Base-by-base conservation (phyloP, 495 filamentous ascomycete species). In the Parachaetomium inaequale region DNA sequence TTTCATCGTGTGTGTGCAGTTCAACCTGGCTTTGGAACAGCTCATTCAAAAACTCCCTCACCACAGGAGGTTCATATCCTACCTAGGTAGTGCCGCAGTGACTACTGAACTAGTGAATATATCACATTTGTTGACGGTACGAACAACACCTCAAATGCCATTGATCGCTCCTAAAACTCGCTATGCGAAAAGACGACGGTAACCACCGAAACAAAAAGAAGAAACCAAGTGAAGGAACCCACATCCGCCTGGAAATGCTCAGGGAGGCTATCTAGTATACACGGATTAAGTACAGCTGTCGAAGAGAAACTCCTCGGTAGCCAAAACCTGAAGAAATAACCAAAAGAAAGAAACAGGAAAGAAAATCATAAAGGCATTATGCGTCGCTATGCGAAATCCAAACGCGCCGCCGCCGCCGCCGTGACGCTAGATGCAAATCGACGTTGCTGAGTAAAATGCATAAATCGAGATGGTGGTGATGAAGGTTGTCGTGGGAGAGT, bases 191-290 rank as follows among this genome's bases (percentile, higher is more conserved):
- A 32, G 49, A n/a, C 26, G 49, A n/a, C 26, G 28, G 14, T 52
- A 8, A n/a, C 28, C 49, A 32, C 28, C 49, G 4, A 21, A 7
- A 1, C 5, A 32, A 52, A 31, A 15, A 52, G 25, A 54, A 19
- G 36, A 1, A 34, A 32, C 7, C 15, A n/a, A 32, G 28, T 4
- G 26, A 52, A 32, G 31, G 10, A 25, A 14, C 31, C 71, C 93
- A 40, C 23, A 11, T 42, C 32, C 4, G 31, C 46, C 47, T 54
- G 58, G 38, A 53, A 40, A 61, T 61, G 34, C 47, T 51, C 58
- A 29, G 47, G n/a, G 40, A 53, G 63, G 63, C 55, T 66, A 66
- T 66, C 59, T 66, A 63, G 8, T 66, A 46, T 66, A 66, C 64
- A 66, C 32, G 54, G 23, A 36, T 42, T 31, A 42, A 61, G 11